Evolutionary conservation across 306 rosid genomes (phyloP), one percentile per base, ranked within the genome.

Genomic region (Dicorynia guianensis): DNA sequence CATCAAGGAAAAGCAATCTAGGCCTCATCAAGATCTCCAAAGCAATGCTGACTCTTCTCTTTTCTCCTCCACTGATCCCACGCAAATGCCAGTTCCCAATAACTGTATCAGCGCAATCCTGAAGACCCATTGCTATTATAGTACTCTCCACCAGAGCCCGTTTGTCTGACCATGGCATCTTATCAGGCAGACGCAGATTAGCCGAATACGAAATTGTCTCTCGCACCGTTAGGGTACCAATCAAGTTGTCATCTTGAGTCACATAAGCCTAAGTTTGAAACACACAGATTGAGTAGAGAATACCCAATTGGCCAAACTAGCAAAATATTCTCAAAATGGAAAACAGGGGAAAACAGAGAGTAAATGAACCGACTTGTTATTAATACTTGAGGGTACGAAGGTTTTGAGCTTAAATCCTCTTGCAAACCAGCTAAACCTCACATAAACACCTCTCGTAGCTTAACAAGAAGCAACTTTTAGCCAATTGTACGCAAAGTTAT

Each of bases 61-160:
- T 96, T 77, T 92, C 99, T 8, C 99, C 99, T 1, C 99, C 99
- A 82, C 99, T 96, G 58, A 96, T 90, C 50, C 99, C 99, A 6
- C 99, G 82, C 76, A 96, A 76, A 76, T 96, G 99, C 99, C 99
- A 96, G 63, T 96, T 96, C 17, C 99, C 99, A 11, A 92, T 84
- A 3, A 92, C 98, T 0, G 98, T 96, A 61, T 96, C 98, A 0
- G 99, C 98, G 69, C 99, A 96, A 72, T 96, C 98, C 60, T 92
- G 97, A 33, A 96, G 92, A 6, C 99, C 99, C 99, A 96, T 96
- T 66, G 89, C 98, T 7, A 89, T 67, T 4, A 96, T 92, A n/a
- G 98, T 96, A 43, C 98, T 89, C 83, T 96, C 98, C 39, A 96
- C 81, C 17, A 90, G 58, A 2, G 93, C 92, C 25, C 85, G 58